Base-by-base conservation (phyloP, 2,329 filamentous ascomycete genomes). In the Ophiocordyceps robertsii region DNA sequence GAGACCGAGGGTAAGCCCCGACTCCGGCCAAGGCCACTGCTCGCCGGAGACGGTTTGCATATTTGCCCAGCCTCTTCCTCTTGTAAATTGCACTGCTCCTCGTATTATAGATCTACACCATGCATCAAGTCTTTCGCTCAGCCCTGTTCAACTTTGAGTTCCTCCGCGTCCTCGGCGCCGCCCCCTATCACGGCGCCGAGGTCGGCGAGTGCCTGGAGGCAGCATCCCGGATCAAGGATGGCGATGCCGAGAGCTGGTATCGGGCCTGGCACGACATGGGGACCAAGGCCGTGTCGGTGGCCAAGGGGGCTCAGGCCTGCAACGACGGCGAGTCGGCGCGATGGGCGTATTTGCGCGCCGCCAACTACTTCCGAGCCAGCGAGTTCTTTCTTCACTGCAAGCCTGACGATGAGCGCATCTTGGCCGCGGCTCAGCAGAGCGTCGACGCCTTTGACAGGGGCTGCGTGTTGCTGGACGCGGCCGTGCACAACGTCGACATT, bases 101-200 rank as follows among this genome's bases (percentile, higher is more conserved):
- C n/a, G n/a, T n/a, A n/a, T n/a, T n/a, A n/a, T n/a, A n/a, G n/a
- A 11, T 16, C 24, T 19, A 38, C 39, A 53, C 44, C 19, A 62
- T 63, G 54, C 48, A 54, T 44, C 49, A 50, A 38, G 51, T 62
- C 40, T 61, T 60, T 46, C 42, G 35, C 30, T 45, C 50, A 39
- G 37, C 43, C 17, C 66, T 66, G 43, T 68, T 64, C 56, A 52
- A 69, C 47, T 69, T 70, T 46, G 66, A 70, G 47, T 49, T 54
- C 5, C 39, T 64, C 12, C 62, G 67, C 6, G 39, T 70, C 21
- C 57, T 69, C 6, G 61, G 57, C 37, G 62, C 49, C 2, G 55
- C 64, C 0, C 51, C 56, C 0, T 50, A 47, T 13, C 56, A 56
- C 3, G 67, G 66, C 0, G 53, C 52, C 41, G 66, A 69, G 6